Conservation (phyloP, 805 yeast genomes). For the Isabelozyma rhagii region DNA sequence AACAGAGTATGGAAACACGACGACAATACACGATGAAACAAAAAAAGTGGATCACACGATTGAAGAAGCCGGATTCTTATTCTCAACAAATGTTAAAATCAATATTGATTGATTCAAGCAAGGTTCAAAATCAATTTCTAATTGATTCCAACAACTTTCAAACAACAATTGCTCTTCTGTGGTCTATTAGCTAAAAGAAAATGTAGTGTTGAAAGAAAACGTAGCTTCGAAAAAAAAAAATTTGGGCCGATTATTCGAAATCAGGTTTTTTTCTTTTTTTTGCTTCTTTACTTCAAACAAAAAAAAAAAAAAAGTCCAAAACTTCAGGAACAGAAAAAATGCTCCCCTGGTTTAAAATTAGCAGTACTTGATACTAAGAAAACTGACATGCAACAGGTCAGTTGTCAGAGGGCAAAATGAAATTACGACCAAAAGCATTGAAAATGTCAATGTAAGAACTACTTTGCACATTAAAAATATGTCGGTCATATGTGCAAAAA, state of each 20-base stretch:
- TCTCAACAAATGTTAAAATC: not conserved
- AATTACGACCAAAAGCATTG: not conserved
- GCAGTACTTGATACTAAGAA: no score
- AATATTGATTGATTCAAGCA: not conserved
- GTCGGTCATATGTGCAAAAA: not conserved
- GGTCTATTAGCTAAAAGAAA: not conserved
- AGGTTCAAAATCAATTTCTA: not conserved
- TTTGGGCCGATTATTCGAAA: not conserved
- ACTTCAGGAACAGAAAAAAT: conserved; percentile 5
- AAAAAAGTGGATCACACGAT: not conserved
- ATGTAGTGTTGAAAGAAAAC: not conserved
- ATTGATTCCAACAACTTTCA: not conserved
- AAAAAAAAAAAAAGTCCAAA: not conserved
- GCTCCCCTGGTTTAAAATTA: conserved; percentile 2
- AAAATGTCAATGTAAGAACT: not conserved
- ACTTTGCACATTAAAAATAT: not conserved
- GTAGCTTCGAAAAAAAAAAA: not conserved
- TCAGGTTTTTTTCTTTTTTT: not conserved
- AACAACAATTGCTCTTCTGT: not conserved
- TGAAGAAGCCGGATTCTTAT: not conserved
- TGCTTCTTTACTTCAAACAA: not conserved
- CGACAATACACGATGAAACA: not conserved
- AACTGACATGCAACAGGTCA: no score
- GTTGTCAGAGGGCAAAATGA: conserved; percentile 10
- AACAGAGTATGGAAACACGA: not conserved